Evolutionary conservation across 139 green algal species (phyloP).

Genomic region (Closterium sp.): DNA sequence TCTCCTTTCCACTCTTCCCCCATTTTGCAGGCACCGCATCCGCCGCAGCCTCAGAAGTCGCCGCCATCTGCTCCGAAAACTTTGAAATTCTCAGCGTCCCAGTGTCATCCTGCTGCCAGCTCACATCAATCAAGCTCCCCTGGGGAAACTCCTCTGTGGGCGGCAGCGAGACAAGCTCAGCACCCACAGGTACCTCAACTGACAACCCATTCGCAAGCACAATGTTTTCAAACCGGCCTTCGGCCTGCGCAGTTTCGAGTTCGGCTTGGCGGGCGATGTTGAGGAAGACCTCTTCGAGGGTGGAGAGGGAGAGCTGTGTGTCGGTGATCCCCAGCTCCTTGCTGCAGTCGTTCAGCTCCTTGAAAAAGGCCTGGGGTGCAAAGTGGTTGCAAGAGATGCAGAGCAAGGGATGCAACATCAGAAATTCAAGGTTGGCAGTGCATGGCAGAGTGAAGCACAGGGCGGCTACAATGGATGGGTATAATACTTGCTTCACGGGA

Average conservation of each 20-base stretch:
- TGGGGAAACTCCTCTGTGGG: neutral
- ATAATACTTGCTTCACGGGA: no score
- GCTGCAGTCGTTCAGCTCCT: slow-evolving; percentile 14
- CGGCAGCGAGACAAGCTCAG: slow-evolving; percentile 19
- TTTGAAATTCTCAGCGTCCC: slow-evolving; percentile 13
- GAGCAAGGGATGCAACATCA: no score
- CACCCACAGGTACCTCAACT: slow-evolving; percentile 44
- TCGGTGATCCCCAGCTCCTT: slow-evolving; percentile 32
- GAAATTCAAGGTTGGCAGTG: no score
- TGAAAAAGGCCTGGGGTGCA: slow-evolving; percentile 38
- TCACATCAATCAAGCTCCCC: slow-evolving; percentile 40
- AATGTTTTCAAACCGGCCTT: slow-evolving; percentile 33
- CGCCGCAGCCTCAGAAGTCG: neutral
- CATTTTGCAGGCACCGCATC: neutral
- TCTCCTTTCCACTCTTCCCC: neutral
- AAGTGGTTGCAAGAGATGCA: neutral
- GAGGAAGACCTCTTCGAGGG: slow-evolving; percentile 53
- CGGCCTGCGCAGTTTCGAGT: slow-evolving; percentile 27
- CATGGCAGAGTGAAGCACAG: neutral
- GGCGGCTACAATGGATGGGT: no score
- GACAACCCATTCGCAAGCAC: slow-evolving; percentile 9
- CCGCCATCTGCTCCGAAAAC: slow-evolving; percentile 6
- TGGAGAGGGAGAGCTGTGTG: slow-evolving; percentile 49
- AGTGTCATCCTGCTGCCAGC: slow-evolving; percentile 43
- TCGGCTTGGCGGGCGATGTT: slow-evolving; percentile 34